Percentiles rank a stretch among this genome's conserved stretches.
These are phyloP conservation scores for Talaromyces rugulosus DNA, from an alignment of 2,329 filamentous ascomycete species.

Conservation along the genomic window DNA sequence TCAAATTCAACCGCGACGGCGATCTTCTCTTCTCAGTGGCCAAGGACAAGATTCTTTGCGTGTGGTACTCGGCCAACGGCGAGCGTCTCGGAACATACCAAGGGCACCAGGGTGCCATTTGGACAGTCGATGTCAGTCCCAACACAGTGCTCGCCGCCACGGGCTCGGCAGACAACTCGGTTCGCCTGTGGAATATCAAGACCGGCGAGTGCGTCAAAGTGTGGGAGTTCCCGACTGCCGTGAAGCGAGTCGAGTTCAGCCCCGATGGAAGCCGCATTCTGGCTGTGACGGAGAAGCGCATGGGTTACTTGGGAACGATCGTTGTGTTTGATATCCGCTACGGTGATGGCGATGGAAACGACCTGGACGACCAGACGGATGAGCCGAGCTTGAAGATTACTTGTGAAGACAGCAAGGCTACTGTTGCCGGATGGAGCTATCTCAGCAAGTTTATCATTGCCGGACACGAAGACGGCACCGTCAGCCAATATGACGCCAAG, in stretches of 20 bases:
- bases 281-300: constrained; percentile 96
- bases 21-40: constrained; percentile 93
- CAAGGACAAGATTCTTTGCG: constrained; percentile 96
- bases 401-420: constrained; percentile 93
- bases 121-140: constrained; percentile 96
- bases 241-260: constrained; percentile 97
- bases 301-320: constrained; percentile 92
- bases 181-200: constrained; percentile 94
- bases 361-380: constrained; percentile 72
- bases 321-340: constrained; percentile 85
- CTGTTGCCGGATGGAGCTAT: constrained; percentile 95
- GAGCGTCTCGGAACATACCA: constrained; percentile 95
- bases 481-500: constrained; percentile 90
- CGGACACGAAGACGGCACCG: constrained; percentile 91
- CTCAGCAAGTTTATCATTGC: constrained; percentile 94
- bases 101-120: constrained; percentile 95
- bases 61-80: constrained; percentile 96
- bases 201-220: constrained; percentile 89
- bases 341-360: constrained; percentile 53
- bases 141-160: constrained; percentile 88
- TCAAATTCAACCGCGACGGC: constrained; percentile 93
- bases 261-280: constrained; percentile 87
- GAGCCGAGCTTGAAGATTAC: constrained; percentile 84
- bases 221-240: constrained; percentile 95
- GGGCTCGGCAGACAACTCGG: constrained; percentile 96